Conservation (phyloP, 495 filamentous ascomycete genomes). For the Zalerion maritima region DNA sequence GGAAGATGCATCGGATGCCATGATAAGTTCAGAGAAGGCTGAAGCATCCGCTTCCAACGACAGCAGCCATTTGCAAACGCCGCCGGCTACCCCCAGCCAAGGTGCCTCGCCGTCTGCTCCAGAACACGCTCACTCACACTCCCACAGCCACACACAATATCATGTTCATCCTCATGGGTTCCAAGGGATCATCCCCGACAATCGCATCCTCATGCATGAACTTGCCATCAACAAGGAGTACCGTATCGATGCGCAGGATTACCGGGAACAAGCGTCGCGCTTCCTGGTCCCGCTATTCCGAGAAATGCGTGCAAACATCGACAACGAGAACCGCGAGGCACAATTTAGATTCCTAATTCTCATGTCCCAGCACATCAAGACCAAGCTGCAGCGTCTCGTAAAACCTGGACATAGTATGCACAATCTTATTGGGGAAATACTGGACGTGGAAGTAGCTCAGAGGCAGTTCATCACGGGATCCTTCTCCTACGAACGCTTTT, state of each 20-base stretch:
- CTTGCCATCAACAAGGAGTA: slow-evolving; percentile 82
- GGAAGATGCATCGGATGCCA: slow-evolving; percentile 15
- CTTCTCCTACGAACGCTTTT: slow-evolving; percentile 91
- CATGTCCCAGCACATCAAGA: slow-evolving; percentile 73
- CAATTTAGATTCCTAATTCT: slow-evolving; percentile 55
- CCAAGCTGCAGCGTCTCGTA: slow-evolving; percentile 70
- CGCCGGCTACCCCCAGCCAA: no score
- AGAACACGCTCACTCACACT: slow-evolving; percentile 28
- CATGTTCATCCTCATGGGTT: slow-evolving; percentile 20
- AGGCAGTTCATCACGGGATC: slow-evolving; percentile 63
- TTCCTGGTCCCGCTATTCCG: slow-evolving; percentile 54
- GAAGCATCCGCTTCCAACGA: slow-evolving; percentile 6
- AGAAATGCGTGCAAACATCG: slow-evolving; percentile 61
- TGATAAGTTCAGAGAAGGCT: slow-evolving; percentile 21
- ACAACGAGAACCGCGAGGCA: slow-evolving; percentile 50
- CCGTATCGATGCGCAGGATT: slow-evolving; percentile 35
- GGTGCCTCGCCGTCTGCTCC: slow-evolving; percentile 11
- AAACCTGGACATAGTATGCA: slow-evolving; percentile 69
- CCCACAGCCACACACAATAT: slow-evolving; percentile 22
- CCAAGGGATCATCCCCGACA: slow-evolving; percentile 43
- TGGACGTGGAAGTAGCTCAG: slow-evolving; percentile 65
- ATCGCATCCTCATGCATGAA: slow-evolving; percentile 78
- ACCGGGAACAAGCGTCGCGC: slow-evolving; percentile 31
- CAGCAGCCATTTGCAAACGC: no score
- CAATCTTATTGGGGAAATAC: slow-evolving; percentile 65